Conservation (phyloP, 805 yeast genomes). For the Sugiyamaella boreocaroliniensis region DNA sequence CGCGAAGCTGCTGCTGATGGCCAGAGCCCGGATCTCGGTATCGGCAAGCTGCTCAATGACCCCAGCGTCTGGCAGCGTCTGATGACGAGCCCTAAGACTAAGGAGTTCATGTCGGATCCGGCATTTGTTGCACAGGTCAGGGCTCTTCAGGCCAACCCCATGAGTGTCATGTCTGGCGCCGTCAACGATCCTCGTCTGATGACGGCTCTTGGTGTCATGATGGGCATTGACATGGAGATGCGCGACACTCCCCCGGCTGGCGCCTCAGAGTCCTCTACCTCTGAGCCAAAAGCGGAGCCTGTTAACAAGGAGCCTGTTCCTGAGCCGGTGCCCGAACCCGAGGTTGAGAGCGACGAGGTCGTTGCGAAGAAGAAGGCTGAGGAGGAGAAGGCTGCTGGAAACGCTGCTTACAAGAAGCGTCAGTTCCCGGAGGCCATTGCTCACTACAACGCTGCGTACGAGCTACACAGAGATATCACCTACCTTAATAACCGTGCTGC, state of each 20-base stretch:
- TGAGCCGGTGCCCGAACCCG: slow-evolving; percentile 25
- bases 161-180: slow-evolving; percentile 61
- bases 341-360: slow-evolving; percentile 34
- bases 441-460: slow-evolving; percentile 82
- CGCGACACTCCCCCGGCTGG: slow-evolving; percentile 20
- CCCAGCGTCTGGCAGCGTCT: slow-evolving; percentile 72
- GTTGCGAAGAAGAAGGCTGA: slow-evolving; percentile 33
- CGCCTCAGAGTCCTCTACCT: slow-evolving; percentile 7
- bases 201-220: slow-evolving; percentile 77
- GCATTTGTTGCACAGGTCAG: slow-evolving; percentile 62
- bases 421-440: slow-evolving; percentile 91
- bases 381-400: slow-evolving; percentile 74
- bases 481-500: slow-evolving; percentile 95
- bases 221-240: slow-evolving; percentile 56
- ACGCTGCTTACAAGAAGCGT: slow-evolving; percentile 74
- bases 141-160: slow-evolving; percentile 56
- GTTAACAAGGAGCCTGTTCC: slow-evolving; percentile 21
- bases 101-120: slow-evolving; percentile 83
- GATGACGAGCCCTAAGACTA: slow-evolving; percentile 77
- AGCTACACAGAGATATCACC: slow-evolving; percentile 72
- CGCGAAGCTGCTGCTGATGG: slow-evolving; percentile 41
- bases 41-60: slow-evolving; percentile 71
- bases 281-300: slow-evolving; percentile 14
- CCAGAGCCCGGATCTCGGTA: slow-evolving; percentile 59
- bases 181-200: slow-evolving; percentile 77